Evolutionary conservation across 106 monocot genomes (phyloP), one percentile per base, ranked within the genome.

Genomic region (Amphibolis antarctica): DNA sequence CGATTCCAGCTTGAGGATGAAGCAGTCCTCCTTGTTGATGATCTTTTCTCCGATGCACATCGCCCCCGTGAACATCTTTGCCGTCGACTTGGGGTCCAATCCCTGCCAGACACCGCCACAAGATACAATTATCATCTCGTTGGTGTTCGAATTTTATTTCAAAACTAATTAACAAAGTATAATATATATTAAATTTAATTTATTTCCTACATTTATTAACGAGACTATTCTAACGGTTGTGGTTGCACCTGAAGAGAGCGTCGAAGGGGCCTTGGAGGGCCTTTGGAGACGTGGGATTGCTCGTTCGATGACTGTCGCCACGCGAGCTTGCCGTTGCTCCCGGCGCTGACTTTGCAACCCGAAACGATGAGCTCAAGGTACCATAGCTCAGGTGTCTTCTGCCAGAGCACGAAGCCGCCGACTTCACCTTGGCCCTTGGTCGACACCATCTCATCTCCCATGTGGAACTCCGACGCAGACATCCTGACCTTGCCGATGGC

Each of bases 21-120:
- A 93, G 82, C 93, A 93, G 55, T 85, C 82, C 56, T 88, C 88
- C 43, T 66, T 77, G 46, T 71, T 80, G 47, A 88, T 85, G n/a
- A 82, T 66, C 74, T 82, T 85, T 64, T 93, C 93, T 0, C 93
- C 93, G 54, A 93, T 85, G 80, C 88, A 88, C 13, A 88, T 80
- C 54, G 88, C 88, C 18, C 85, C 85, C 4, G 80, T 71, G 71
- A 88, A 88, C 17, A 93, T 65, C 69, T 78, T 85, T 0, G 93
- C 88, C 15, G 88, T 93, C 21, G 85, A 79, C 53, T 76, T 70
- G 0, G 93, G 93, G 24, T 93, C 93, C 17, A 93, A 49, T 1
- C 87, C 87, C 87, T 87, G 66, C 10, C 36, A 36, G 2, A 36
- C 7, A 36, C 7, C 36, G 36, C 2, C 36, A 49, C 4, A 3